Conservation (phyloP, 192 early-diverging fungal species). For the Coemansia sp. region DNA sequence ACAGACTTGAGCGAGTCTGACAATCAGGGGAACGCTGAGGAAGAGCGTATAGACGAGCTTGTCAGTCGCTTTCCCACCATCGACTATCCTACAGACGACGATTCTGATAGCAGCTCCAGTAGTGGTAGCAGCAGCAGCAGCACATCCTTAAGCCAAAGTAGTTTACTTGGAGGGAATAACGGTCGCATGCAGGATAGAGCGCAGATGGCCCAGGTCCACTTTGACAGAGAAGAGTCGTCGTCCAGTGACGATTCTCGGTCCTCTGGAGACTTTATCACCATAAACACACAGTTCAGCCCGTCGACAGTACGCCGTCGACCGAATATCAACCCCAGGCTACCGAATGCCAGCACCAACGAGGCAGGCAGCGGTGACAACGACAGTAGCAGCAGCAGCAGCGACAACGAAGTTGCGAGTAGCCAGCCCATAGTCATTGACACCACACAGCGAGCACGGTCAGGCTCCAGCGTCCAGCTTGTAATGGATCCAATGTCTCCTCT, state of each 20-base stretch:
- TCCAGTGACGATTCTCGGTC: background rate
- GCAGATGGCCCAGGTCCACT: background rate
- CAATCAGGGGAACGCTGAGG: background rate
- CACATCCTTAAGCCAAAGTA: background rate
- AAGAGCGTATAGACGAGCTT: background rate
- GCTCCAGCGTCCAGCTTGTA: background rate
- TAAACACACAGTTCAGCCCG: slow-evolving; percentile 29
- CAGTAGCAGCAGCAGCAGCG: slow-evolving; percentile 6
- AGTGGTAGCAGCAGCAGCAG: background rate
- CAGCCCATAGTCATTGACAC: slow-evolving; percentile 13
- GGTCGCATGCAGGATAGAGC: background rate
- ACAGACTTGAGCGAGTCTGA: background rate
- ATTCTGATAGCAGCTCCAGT: background rate
- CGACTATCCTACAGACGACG: background rate
- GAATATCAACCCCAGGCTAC: background rate
- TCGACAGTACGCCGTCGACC: background rate
- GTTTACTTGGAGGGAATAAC: background rate
- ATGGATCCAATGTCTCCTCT: background rate
- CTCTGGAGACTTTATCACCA: slow-evolving; percentile 17
- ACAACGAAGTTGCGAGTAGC: background rate
- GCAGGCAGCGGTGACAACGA: background rate
- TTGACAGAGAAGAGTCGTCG: background rate
- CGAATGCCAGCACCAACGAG: background rate
- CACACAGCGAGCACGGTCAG: background rate
- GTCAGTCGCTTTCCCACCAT: background rate